Evolutionary conservation across 306 rosid genomes (phyloP).

Genomic region (Vicia villosa): DNA sequence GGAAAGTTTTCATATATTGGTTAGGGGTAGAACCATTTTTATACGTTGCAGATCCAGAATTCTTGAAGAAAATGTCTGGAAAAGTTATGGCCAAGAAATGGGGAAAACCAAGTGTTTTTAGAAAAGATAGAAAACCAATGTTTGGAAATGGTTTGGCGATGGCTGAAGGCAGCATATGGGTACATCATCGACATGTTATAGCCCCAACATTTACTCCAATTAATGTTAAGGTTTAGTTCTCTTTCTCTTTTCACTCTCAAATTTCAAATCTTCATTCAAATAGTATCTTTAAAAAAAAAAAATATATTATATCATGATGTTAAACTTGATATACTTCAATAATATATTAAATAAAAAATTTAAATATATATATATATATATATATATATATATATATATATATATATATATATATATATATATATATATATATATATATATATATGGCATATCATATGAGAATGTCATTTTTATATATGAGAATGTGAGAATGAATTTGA

Average conservation of each 20-base stretch:
- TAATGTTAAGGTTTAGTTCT: conserved; percentile 57
- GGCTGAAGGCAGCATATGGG: conserved; percentile 78
- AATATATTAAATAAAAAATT: too few relatives aligned
- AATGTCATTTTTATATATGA: too few relatives aligned
- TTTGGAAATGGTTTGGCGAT: conserved; percentile 75
- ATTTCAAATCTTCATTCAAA: too few relatives aligned
- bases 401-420: too few relatives aligned
- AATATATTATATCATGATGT: too few relatives aligned
- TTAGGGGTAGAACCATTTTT: conserved; percentile 80
- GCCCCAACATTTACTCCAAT: conserved; percentile 70
- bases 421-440: too few relatives aligned
- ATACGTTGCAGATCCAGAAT: conserved; percentile 68
- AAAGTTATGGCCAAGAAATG: conserved; percentile 64
- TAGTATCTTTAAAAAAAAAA: too few relatives aligned
- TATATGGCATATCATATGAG: too few relatives aligned
- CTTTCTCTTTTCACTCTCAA: neutral
- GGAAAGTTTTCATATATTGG: conserved; percentile 76
- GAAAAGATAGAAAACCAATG: conserved; percentile 71
- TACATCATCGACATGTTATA: conserved; percentile 62
- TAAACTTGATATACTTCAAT: too few relatives aligned
- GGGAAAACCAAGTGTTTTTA: conserved; percentile 83
- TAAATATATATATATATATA: too few relatives aligned
- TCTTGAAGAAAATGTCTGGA: conserved; percentile 61
- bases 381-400: too few relatives aligned
- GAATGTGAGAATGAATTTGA: too few relatives aligned